Conservation (phyloP, 805 yeast species). For the Candida khao-thaluensis region DNA sequence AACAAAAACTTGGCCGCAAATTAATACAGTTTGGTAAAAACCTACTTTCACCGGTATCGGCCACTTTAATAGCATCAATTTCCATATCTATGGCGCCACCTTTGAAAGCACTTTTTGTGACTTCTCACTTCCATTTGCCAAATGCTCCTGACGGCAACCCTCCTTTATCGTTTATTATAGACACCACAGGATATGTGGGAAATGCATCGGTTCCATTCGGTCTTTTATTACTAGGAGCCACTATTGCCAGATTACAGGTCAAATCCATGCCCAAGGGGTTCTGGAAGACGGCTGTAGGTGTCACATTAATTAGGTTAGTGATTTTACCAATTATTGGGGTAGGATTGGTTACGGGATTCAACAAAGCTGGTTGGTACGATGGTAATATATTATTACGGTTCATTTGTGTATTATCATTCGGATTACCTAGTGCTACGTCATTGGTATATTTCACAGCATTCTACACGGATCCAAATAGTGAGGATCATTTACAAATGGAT, state of each 20-base stretch:
- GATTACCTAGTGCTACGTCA: slow-evolving; percentile 86
- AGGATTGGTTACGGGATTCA: slow-evolving; percentile 54
- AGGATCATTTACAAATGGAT: slow-evolving; percentile 69
- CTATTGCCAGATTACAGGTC: slow-evolving; percentile 72
- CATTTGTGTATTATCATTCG: slow-evolving; percentile 69
- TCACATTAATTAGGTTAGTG: slow-evolving; percentile 59
- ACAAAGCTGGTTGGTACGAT: slow-evolving; percentile 60
- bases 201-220: slow-evolving; percentile 90
- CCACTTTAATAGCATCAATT: slow-evolving; percentile 65
- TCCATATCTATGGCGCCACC: slow-evolving; percentile 85
- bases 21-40: slow-evolving; percentile 37
- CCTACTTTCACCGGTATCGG: slow-evolving; percentile 67
- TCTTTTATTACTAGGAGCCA: slow-evolving; percentile 77
- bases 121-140: slow-evolving; percentile 43
- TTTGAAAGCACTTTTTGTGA: slow-evolving; percentile 56
- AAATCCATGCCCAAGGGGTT: slow-evolving; percentile 64
- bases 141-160: slow-evolving; percentile 85
- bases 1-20: slow-evolving; percentile 9
- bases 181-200: slow-evolving; percentile 75
- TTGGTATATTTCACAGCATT: slow-evolving; percentile 87
- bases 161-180: slow-evolving; percentile 82
- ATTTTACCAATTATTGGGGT: slow-evolving; percentile 79
- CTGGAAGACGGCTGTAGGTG: slow-evolving; percentile 59
- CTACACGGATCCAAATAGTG: slow-evolving; percentile 63
- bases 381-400: slow-evolving; percentile 64